Evolutionary conservation across 495 filamentous ascomycete species (phyloP), one percentile per base, ranked within the genome.

Genomic region (Amorphotheca resinae): DNA sequence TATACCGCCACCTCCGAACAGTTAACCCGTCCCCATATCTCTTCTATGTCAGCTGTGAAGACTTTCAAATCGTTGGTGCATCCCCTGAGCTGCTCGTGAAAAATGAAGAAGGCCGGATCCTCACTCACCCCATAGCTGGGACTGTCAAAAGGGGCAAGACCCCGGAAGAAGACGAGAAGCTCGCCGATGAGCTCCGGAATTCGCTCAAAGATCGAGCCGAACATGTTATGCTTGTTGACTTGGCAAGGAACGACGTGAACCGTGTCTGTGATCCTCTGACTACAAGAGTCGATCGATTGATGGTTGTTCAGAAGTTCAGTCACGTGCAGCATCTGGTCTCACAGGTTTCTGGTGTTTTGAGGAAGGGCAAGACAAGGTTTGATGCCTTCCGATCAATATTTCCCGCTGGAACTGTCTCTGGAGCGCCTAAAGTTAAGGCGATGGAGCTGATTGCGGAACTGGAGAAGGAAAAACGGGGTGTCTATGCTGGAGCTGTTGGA

Each of bases 221-320:
- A 63, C 91, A 95, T 64, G 91, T 98, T 54, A 98, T 98, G 91
- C 70, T 98, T 32, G 91, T 98, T n/a, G 91, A 98, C 58, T 69
- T 98, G 15, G 91, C 91, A 4, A 76, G 91, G 38, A 98, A 98
- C 66, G 91, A 98, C 58, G 73, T 98, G 43, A 98, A 95, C 63
- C 80, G 91, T 9, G 83, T 98, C 11, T 95, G 88, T 64, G 88
- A 95, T 61, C 91, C 91, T 2, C 66, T 74, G 9, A 83, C 85
- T 9, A 93, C 87, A 7, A 75, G 79, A 34, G 89, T 95, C 6
- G 91, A 98, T 62, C 71, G 82, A 2, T 66, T 98, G 38, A 96
- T 96, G 91, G 82, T 87, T 2, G 88, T 98, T 37, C 87, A 98
- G 64, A 79, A 80, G 42, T 98, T 98, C 67, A 84, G 78, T 15